Evolutionary conservation across 2,329 filamentous ascomycete species (phyloP).

Genomic region (Ceratocystiopsis sp.): DNA sequence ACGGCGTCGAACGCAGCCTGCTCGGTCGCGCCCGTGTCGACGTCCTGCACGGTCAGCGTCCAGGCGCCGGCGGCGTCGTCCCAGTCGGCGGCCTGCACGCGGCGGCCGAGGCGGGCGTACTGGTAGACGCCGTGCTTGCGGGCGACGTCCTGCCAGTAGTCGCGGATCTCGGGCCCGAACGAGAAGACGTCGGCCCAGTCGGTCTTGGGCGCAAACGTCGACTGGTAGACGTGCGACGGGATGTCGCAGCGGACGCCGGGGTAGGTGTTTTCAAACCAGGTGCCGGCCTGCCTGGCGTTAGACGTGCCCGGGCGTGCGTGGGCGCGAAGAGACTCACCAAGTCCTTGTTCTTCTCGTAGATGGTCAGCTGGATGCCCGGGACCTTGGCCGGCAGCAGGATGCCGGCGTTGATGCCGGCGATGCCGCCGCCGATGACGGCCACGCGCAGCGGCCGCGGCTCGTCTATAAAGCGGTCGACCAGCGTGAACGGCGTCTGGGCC

Average conservation of each 20-base stretch:
- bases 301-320: too few relatives aligned
- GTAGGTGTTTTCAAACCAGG: conserved; percentile 18
- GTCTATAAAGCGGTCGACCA: conserved; percentile 26
- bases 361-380: conserved; percentile 45
- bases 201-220: conserved; percentile 48
- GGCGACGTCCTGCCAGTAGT: conserved; percentile 48
- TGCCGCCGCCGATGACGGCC: conserved; percentile 45
- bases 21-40: conserved; percentile 20
- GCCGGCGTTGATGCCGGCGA: conserved; percentile 47
- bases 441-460: conserved; percentile 32
- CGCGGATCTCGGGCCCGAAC: conserved; percentile 46
- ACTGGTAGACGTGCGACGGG: conserved; percentile 53
- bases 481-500: not conserved
- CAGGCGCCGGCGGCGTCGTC: conserved; percentile 33
- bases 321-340: conserved; percentile 28
- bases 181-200: conserved; percentile 55
- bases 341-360: conserved; percentile 52
- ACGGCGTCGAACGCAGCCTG: conserved; percentile 37
- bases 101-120: conserved; percentile 34
- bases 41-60: conserved; percentile 30
- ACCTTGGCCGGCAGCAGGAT: conserved; percentile 51
- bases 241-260: conserved; percentile 39
- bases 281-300: conserved; percentile 12
- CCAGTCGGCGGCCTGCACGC: conserved; percentile 41
- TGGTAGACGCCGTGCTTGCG: conserved; percentile 47